phyloP scores from a whole-genome alignment of 2,329 filamentous ascomycete species.

The Epichloe brachyelytri region DNA sequence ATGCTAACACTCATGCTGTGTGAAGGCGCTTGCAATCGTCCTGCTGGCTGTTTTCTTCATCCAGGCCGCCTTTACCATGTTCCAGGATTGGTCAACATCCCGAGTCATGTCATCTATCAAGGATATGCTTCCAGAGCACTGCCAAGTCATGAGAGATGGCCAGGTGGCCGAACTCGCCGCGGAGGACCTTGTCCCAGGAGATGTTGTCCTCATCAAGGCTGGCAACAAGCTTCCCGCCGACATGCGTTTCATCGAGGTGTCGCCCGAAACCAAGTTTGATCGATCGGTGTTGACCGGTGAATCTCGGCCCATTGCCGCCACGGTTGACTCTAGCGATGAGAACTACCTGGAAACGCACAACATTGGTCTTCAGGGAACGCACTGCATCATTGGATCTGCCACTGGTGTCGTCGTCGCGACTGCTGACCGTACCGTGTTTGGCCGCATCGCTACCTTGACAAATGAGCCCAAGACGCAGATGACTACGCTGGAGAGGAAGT shows the following conservation, averaged over 20 bases:
- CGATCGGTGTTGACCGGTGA: conserved; percentile 59
- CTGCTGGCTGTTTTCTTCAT: conserved; percentile 56
- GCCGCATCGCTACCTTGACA: conserved; percentile 60
- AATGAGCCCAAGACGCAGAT: conserved; percentile 54
- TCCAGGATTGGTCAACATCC: conserved; percentile 64
- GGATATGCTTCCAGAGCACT: conserved; percentile 65
- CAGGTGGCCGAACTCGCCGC: conserved; percentile 34
- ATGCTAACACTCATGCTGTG: background rate
- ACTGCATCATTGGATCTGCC: conserved; percentile 57
- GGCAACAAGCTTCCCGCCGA: conserved; percentile 67
- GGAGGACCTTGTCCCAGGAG: conserved; percentile 56
- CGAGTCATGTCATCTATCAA: conserved; percentile 70
- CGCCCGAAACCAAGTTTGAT: conserved; percentile 59
- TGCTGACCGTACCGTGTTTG: conserved; percentile 62
- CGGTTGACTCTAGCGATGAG: conserved; percentile 52
- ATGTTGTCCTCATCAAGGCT: conserved; percentile 53
- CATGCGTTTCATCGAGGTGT: conserved; percentile 55
- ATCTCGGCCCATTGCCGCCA: conserved; percentile 49
- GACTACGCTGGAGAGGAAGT: conserved; percentile 64
- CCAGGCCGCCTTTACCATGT: conserved; percentile 57
- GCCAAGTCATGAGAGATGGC: conserved; percentile 50
- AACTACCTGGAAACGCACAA: conserved; percentile 68
- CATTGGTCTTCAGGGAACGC: conserved; percentile 68
- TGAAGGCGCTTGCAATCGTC: conserved; percentile 55
- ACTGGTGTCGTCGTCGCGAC: conserved; percentile 58